phyloP scores from a whole-genome alignment of 202 grass and related monocot genomes.

The Zizania palustris region DNA sequence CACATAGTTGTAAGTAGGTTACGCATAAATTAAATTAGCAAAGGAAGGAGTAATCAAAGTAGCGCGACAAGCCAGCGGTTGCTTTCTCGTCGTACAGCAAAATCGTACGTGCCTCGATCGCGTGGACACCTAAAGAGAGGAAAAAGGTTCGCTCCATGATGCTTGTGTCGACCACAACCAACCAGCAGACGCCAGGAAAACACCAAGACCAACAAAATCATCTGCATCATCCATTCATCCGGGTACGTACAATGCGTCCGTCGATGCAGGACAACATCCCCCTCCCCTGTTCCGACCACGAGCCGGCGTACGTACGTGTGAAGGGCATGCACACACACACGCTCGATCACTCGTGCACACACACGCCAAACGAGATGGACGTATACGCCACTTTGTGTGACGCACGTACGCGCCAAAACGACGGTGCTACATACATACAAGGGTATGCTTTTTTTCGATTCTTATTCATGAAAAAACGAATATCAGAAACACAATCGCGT shows the following conservation, averaged over 20 bases:
- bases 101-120: constrained; percentile 35
- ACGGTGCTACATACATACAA: not conserved
- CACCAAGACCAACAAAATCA: not conserved
- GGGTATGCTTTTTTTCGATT: not conserved
- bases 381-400: not conserved
- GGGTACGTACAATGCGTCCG: not conserved
- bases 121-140: not conserved
- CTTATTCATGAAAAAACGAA: too few species aligned
- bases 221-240: too few species aligned
- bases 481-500: too few species aligned
- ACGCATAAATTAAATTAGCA: not conserved
- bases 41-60: not conserved
- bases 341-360: not conserved
- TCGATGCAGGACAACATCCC: constrained; percentile 6
- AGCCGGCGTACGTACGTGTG: not conserved
- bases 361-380: not conserved
- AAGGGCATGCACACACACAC: not conserved
- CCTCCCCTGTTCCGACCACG: not conserved
- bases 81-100: constrained; percentile 21
- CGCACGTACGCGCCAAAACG: not conserved
- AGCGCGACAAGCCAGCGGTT: constrained; percentile 2
- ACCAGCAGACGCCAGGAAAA: not conserved
- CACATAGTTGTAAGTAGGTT: too few species aligned
- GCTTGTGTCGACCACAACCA: constrained; percentile 40
- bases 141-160: not conserved